These are phyloP conservation scores for Sphaerostilbella broomeana DNA, from an alignment of 2,329 filamentous ascomycete genomes.

Conservation along the genomic window DNA sequence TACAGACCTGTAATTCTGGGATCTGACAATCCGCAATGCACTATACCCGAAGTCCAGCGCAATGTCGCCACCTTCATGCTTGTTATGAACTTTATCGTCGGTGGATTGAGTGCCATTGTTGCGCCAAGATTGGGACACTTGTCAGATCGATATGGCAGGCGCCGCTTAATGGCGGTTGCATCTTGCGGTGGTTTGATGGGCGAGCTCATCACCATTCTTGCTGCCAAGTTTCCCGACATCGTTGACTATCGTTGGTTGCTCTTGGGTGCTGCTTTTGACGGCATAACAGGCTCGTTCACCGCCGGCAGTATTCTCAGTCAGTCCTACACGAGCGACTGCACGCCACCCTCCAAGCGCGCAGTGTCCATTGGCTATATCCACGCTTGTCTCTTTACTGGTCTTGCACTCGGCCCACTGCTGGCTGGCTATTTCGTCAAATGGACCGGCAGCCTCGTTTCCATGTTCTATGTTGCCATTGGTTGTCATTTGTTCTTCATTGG, in stretches of 20 bases:
- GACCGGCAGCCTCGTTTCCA: conserved; percentile 67
- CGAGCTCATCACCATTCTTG: conserved; percentile 72
- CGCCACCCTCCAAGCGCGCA: conserved; percentile 68
- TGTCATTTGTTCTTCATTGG: conserved; percentile 69
- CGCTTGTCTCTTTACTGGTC: conserved; percentile 79
- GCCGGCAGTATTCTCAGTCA: conserved; percentile 68
- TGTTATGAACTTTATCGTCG: conserved; percentile 65
- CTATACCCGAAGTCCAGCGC: conserved; percentile 69
- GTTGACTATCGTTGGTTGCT: conserved; percentile 75
- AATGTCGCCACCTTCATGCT: conserved; percentile 73
- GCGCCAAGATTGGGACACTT: conserved; percentile 77
- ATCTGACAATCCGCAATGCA: conserved; percentile 71
- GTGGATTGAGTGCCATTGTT: conserved; percentile 70
- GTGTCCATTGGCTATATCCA: conserved; percentile 87
- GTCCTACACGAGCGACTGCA: conserved; percentile 87
- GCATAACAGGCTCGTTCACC: conserved; percentile 82
- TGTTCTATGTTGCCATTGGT: conserved; percentile 75
- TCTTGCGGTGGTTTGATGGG: conserved; percentile 66
- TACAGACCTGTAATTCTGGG: conserved; percentile 61
- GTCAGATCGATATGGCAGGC: conserved; percentile 82
- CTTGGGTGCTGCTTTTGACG: conserved; percentile 70
- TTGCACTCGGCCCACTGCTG: conserved; percentile 77
- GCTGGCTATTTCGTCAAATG: conserved; percentile 72
- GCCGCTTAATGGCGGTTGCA: conserved; percentile 63
- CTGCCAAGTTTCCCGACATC: conserved; percentile 65